Evolutionary conservation across 1,284 basidiomycete species (phyloP), one percentile per base, ranked within the genome.

Genomic region (Fomitopsis schrenkii): DNA sequence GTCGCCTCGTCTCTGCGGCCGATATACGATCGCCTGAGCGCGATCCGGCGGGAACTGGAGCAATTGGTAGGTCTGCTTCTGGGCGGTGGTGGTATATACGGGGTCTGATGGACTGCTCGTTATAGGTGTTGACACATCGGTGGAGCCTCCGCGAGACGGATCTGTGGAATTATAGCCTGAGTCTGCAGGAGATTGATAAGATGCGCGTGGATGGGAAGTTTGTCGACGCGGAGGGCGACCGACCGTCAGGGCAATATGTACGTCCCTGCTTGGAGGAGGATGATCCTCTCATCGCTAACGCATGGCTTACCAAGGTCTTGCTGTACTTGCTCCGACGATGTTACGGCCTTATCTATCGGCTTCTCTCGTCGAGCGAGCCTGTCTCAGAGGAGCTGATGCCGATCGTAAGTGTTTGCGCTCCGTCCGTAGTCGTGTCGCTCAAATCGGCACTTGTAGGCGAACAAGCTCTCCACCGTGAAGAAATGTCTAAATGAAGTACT

Each of bases 301-400:
- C 59, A 17, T 57, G 45, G 7, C 19, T 4, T 45, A n/a, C 17
- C 2, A 68, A 97, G 95, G 94, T 95, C 9, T 79, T 98, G 56
- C 81, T 98, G 48, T 99, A 97, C 75, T 83, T 98, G 38, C 81
- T 99, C 59, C 83, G 97, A 67, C 85, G 97, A 73, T 99, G 97
- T 79, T 97, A 98, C 74, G 97, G 97, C 65, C 83, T 98, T 59
- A 96, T 98, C 68, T 98, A 98, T 76, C 86, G 92, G 33, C 77
- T 99, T 56, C 86, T 99, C 66, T 96, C 95, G 28, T 96, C 95
- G n/a, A 95, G 93, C 60, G 97, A 98, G 77, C 97, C 97, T 0
- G 95, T 99, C n/a, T 97, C 95, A 0, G 96, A 98, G 74, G 96
- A 98, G 74, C 79, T 98, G 36, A 97, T 97, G 91, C 96, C 96